A percentile compares a stretch with the other conserved stretches of the same genome.
Conservation (phyloP, 768 basidiomycete species). For the Pisolithus sp. region DNA sequence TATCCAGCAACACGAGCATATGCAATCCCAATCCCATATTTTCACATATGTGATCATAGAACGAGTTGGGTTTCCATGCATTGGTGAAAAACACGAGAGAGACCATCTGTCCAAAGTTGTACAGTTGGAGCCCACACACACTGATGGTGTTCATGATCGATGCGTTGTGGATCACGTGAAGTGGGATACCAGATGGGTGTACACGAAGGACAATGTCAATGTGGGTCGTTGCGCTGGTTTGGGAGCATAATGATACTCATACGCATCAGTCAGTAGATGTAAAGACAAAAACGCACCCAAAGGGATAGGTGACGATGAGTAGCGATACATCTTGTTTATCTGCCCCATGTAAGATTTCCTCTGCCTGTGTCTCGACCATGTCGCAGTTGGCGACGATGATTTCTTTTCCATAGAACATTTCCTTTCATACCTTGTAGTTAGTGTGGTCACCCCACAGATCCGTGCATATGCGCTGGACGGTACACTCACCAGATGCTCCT, state of each 20-base stretch:
- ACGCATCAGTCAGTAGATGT: not conserved
- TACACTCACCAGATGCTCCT: too few relatives aligned
- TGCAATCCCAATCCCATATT: constrained; percentile 86
- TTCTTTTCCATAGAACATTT: constrained; percentile 82
- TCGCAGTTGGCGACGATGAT: constrained; percentile 92
- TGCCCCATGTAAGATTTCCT: constrained; percentile 70
- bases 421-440: constrained; percentile 42
- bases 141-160: too few relatives aligned
- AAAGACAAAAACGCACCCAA: constrained; percentile 67
- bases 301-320: constrained; percentile 94
- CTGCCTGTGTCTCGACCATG: constrained; percentile 96
- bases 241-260: too few relatives aligned
- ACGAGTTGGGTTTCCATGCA: constrained; percentile 91
- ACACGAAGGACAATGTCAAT: too few relatives aligned
- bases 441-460: not conserved
- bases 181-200: too few relatives aligned
- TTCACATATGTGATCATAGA: constrained; percentile 90
- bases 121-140: too few relatives aligned
- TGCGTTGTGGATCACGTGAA: too few relatives aligned
- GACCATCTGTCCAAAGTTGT: constrained; percentile 92
- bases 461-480: not conserved
- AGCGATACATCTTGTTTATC: constrained; percentile 79
- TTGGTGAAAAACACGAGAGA: constrained; percentile 97
- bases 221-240: too few relatives aligned
- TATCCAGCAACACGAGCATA: constrained; percentile 91